Base-by-base conservation (phyloP, 2,329 filamentous ascomycete genomes). In the Aureobasidium lini region DNA sequence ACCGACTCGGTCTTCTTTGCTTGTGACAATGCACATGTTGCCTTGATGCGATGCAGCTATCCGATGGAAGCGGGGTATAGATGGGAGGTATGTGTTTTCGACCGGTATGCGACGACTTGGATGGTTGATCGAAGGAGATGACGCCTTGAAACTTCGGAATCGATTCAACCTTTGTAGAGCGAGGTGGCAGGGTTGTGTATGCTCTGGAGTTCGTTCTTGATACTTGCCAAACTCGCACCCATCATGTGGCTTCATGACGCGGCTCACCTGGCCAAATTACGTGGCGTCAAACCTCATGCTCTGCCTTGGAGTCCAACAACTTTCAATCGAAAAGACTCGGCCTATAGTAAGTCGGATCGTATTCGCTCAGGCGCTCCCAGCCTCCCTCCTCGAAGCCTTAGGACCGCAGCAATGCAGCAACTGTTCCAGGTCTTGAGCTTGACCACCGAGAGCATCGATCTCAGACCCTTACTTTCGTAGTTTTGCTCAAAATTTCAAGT, bases 21-120 rank as follows among this genome's bases (percentile, higher is more conserved):
- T 62, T 31, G 65, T 67, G 62, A 69, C 65, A 62, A 69, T 64
- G 42, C 68, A 70, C 68, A 70, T 70, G 11, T 13, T 64, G 34
- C 18, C 34, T 15, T 43, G 8, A 11, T 6, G 40, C 39, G 39
- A 44, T 28, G 52, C 52, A 36, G 40, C 16, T 34, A 11, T 18
- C 11, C 31, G 36, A 8, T 32, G 39, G 1, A 15, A n/a, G 11
- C 6, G 29, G 10, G 13, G 16, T 13, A 6, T n/a, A 6, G 8
- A 1, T 15, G 11, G 9, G 11, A 23, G 18, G 18, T 23, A 9
- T 11, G 23, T 16, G 34, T 23, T 16, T 44, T 34, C 36, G 31
- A 16, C 28, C 6, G 28, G 13, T 32, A 13, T 39, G 50, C 4
- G 3, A 16, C 36, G n/a, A 15, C 3, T 32, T 43, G 16, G 18